These are phyloP conservation scores for Blastobotrys persicus DNA, from an alignment of 1,139 yeast genomes.

Conservation along the genomic window DNA sequence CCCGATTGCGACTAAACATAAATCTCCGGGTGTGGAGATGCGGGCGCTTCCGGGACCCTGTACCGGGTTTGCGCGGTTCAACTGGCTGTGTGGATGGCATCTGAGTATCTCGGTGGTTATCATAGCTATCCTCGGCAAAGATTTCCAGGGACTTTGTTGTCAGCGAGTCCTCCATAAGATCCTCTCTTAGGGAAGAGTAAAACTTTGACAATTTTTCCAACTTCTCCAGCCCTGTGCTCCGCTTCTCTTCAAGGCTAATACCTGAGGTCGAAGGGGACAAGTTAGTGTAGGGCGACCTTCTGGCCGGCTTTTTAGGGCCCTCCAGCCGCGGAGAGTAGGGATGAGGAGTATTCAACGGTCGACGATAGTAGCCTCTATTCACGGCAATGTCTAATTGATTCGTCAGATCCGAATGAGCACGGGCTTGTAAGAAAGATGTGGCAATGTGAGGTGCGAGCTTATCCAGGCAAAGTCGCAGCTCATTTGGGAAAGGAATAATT, in stretches of 20 bases:
- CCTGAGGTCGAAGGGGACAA: slow-evolving; percentile 13
- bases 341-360: neutral
- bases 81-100: neutral
- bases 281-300: slow-evolving; percentile 9
- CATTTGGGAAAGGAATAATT: slow-evolving; percentile 35
- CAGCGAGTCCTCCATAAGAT: slow-evolving; percentile 14
- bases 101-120: neutral
- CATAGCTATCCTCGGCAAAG: slow-evolving; percentile 11
- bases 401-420: slow-evolving; percentile 32
- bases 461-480: slow-evolving; percentile 28
- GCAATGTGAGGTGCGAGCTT: slow-evolving; percentile 37
- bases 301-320: neutral
- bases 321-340: neutral
- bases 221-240: slow-evolving; percentile 11
- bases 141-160: slow-evolving; percentile 16
- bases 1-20: slow-evolving; percentile 15
- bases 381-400: slow-evolving; percentile 20
- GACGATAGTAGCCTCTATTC: neutral
- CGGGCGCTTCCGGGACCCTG: slow-evolving; percentile 1
- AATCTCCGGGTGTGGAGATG: slow-evolving; percentile 8
- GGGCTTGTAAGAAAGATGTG: slow-evolving; percentile 33
- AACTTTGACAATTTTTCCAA: slow-evolving; percentile 18
- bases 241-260: slow-evolving; percentile 1
- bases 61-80: neutral
- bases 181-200: slow-evolving; percentile 22